Base-by-base conservation (phyloP, 352 stramenopile species). In the Pythium sp. region DNA sequence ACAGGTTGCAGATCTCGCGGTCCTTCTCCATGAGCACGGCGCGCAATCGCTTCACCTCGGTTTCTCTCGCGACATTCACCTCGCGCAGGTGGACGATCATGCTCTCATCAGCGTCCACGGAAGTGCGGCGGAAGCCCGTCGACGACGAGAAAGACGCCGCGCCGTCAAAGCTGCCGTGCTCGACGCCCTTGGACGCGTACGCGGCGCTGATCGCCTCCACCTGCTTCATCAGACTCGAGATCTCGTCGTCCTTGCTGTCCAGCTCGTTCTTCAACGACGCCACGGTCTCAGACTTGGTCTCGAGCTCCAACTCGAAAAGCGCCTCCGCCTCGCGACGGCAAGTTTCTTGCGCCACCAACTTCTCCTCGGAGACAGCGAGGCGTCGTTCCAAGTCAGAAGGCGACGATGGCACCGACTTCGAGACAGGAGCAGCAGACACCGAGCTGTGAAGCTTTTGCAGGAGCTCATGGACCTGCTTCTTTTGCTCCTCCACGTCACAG, bases 1-100 rank as follows among this genome's bases (percentile, higher is more conserved):
- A 89, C 11, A 94, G 68, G 55, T 82, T 77, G 71, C 86, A 94
- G 43, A 94, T 92, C 71, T 94, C 84, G n/a, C 82, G 81, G 34
- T 94, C 84, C 67, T 92, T 94, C 63, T 91, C 86, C 62, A 84
- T 74, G 30, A 93, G 67, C 20, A 76, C 72, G 18, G 65, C 69
- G n/a, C 72, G 72, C 41, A 93, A 77, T 30, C 75, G 65, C 53
- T 77, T 71, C 36, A 91, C 69, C 49, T 90, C 80, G 49, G 76
- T 76, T 60, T 82, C 73, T 70, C 70, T 59, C 49, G 73, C 68
- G 64, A 74, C 46, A 38, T 78, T 74, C 64, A 68, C 72, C 28
- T 77, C 68, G 41, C 76, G 70, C 59, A 80, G 47, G 59, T 58
- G 57, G 34, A 70, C 18, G 58, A 70, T 70, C 65, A 70, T 62